phyloP scores from a whole-genome alignment of 257 asterid genomes.

The Catharanthus roseus region DNA sequence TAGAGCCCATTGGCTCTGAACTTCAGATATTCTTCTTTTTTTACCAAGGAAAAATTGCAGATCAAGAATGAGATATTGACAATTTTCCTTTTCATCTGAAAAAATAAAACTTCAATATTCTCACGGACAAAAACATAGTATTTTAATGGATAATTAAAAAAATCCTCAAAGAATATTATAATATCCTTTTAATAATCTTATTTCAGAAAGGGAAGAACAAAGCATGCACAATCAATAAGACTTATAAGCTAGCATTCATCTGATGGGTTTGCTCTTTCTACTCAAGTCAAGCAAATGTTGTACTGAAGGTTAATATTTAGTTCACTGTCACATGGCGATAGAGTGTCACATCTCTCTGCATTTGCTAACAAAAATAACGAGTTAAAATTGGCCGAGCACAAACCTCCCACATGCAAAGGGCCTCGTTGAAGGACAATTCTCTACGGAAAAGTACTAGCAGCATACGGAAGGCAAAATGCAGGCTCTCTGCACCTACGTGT shows the following conservation, averaged over 20 bases:
- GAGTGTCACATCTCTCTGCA: background rate
- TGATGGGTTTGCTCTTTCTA: slow-evolving; percentile 1
- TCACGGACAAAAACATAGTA: background rate
- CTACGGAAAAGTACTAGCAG: slow-evolving; percentile 98
- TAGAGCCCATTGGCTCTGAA: background rate
- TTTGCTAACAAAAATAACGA: slow-evolving; percentile 9
- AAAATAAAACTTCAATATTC: background rate
- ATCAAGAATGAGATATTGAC: too few species aligned
- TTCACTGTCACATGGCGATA: background rate
- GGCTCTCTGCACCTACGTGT: slow-evolving; percentile 90
- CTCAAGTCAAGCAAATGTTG: background rate
- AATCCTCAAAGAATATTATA: background rate
- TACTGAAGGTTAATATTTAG: background rate
- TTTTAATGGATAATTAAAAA: background rate
- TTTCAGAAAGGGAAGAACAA: background rate
- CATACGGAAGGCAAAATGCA: slow-evolving; percentile 98
- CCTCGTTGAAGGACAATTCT: slow-evolving; percentile 84
- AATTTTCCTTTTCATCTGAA: background rate
- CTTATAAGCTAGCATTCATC: background rate
- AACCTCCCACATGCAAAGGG: slow-evolving; percentile 99
- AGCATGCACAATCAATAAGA: background rate
- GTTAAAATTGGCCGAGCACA: slow-evolving; percentile 30
- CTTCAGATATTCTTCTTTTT: background rate
- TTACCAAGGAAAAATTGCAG: background rate
- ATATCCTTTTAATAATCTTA: background rate